Percentiles rank a stretch among this genome's conserved stretches.
Conservation (phyloP, 306 rosid genomes). For the Pterocarpus macrocarpus region DNA sequence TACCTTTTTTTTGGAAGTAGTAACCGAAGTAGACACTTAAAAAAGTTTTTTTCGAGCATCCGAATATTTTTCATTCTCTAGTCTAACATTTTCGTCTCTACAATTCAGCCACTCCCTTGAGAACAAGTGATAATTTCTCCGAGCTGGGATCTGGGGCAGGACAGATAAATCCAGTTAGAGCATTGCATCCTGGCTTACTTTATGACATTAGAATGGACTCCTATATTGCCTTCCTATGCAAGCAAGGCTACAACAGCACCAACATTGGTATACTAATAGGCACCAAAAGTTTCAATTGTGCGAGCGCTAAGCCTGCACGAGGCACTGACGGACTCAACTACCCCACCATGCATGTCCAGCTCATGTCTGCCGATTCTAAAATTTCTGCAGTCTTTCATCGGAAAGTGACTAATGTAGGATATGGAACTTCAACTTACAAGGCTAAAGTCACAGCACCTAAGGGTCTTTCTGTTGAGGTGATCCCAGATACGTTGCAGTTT, state of each 20-base stretch:
- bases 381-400: conserved; percentile 68
- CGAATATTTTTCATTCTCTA: neutral
- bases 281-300: conserved; percentile 53
- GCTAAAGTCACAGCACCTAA: conserved; percentile 62
- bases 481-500: conserved; percentile 65
- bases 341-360: conserved; percentile 71
- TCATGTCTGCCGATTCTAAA: conserved; percentile 13
- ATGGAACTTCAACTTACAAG: conserved; percentile 60
- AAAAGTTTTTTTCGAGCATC: neutral
- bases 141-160: conserved; percentile 78
- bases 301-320: conserved; percentile 37
- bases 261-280: conserved; percentile 58
- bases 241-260: conserved; percentile 59
- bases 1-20: no score
- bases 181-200: conserved; percentile 73
- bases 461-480: conserved; percentile 62
- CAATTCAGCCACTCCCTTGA: conserved; percentile 70
- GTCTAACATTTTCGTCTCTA: conserved; percentile 22
- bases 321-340: conserved; percentile 88
- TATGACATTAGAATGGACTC: conserved; percentile 59
- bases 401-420: conserved; percentile 72
- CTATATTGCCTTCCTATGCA: conserved; percentile 72
- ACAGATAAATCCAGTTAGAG: conserved; percentile 67
- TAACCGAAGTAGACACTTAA: neutral
- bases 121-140: conserved; percentile 39